Evolutionary conservation across 371 early-diverging fungal genomes (phyloP).

Genomic region (Actinomortierella wolfii): DNA sequence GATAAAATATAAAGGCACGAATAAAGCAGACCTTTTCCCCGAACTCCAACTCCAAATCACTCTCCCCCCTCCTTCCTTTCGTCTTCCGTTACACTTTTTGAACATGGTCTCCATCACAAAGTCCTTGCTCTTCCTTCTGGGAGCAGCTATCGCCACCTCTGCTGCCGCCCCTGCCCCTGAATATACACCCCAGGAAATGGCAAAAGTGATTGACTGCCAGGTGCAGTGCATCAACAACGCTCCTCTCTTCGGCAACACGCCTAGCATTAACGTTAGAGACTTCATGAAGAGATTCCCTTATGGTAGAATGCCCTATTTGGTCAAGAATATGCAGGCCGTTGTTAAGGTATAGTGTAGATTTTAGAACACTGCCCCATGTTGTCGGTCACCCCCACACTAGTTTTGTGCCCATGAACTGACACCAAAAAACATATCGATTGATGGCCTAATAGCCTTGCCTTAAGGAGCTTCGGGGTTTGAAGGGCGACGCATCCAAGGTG

Average conservation of each 20-base stretch:
- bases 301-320: constrained; percentile 26
- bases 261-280: constrained; percentile 4
- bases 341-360: constrained; percentile 17
- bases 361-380: background rate
- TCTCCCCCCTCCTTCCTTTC: constrained; percentile 1
- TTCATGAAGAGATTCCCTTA: constrained; percentile 23
- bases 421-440: too few species aligned
- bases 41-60: constrained; percentile 9
- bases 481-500: constrained; percentile 21
- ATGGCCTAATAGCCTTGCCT: constrained; percentile 22
- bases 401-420: constrained; percentile 14
- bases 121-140: constrained; percentile 18
- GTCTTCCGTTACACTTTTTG: constrained; percentile 13
- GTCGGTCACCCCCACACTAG: background rate
- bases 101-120: constrained; percentile 40
- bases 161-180: constrained; percentile 5
- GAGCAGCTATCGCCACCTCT: constrained; percentile 11
- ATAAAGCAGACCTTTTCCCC: background rate
- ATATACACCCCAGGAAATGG: constrained; percentile 19
- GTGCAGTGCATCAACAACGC: constrained; percentile 16
- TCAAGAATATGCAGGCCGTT: constrained; percentile 23
- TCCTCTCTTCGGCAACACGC: constrained; percentile 24
- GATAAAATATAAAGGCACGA: constrained; percentile 21
- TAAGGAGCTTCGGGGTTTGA: constrained; percentile 8
- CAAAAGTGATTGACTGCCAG: constrained; percentile 37